A percentile compares a stretch with the other conserved stretches of the same genome.
phyloP scores from a whole-genome alignment of 169 alveolate genomes.

The Plasmodium malariae region DNA sequence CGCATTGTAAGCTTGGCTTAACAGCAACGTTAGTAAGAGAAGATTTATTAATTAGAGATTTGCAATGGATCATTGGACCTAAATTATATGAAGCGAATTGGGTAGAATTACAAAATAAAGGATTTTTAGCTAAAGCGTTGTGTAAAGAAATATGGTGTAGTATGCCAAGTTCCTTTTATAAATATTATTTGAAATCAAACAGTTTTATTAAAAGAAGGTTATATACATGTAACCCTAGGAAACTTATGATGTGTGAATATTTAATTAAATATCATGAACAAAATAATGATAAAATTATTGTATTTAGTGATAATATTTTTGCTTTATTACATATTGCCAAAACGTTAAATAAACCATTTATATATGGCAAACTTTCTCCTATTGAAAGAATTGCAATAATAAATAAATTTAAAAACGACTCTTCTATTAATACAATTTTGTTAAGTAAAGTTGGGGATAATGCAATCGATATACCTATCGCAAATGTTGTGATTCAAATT shows the following conservation, averaged over 20 bases:
- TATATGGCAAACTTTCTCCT: conserved; percentile 92
- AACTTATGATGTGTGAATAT: conserved; percentile 96
- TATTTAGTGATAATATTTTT: conserved; percentile 97
- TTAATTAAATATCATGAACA: conserved; percentile 96
- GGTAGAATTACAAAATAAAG: conserved; percentile 97
- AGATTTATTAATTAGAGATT: conserved; percentile 96
- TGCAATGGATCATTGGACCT: conserved; percentile 99
- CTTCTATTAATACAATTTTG: conserved; percentile 90
- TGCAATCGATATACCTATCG: conserved; percentile 99
- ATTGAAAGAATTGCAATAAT: conserved; percentile 94
- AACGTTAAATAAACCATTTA: conserved; percentile 92
- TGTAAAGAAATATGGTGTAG: conserved; percentile 99
- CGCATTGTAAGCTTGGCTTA: conserved; percentile 97
- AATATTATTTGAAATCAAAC: conserved; percentile 93
- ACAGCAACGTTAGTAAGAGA: conserved; percentile 99
- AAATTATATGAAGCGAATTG: conserved; percentile 99
- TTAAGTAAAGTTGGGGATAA: conserved; percentile 99
- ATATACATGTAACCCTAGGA: conserved; percentile 98
- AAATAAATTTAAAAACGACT: conserved; percentile 91
- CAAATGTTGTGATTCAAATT: conserved; percentile 99
- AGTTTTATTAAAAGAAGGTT: conserved; percentile 93
- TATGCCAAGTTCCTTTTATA: conserved; percentile 96
- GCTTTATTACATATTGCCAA: conserved; percentile 94
- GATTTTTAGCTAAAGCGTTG: conserved; percentile 97
- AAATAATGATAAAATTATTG: conserved; percentile 97